Evolutionary conservation across 1,284 basidiomycete genomes (phyloP).

Genomic region (Peniophora sp.): DNA sequence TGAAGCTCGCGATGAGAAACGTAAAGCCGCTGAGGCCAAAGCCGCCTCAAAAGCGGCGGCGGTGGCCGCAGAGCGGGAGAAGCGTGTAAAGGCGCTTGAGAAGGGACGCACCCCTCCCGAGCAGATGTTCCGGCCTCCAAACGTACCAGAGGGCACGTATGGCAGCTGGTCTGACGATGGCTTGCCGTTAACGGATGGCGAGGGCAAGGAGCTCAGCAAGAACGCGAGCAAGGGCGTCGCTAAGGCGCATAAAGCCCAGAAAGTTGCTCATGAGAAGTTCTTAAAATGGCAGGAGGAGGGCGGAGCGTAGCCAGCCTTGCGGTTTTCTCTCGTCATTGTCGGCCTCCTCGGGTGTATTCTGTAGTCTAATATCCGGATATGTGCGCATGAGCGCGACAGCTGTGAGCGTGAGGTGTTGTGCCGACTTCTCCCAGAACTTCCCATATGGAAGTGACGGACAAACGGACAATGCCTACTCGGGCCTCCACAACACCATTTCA

Average conservation of each 20-base stretch:
- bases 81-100: conserved; percentile 78
- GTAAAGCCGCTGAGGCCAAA: conserved; percentile 70
- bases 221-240: conserved; percentile 71
- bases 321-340: too few species aligned
- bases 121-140: conserved; percentile 81
- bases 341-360: too few species aligned
- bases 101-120: conserved; percentile 73
- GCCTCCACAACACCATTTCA: too few species aligned
- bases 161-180: conserved; percentile 81
- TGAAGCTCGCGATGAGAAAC: conserved; percentile 85
- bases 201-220: conserved; percentile 85
- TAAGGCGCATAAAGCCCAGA: conserved; percentile 77
- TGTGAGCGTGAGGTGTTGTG: too few species aligned
- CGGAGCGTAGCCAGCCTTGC: conserved; percentile 4
- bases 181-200: conserved; percentile 75
- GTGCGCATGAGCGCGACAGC: too few species aligned
- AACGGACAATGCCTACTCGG: too few species aligned
- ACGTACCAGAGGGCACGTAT: conserved; percentile 63
- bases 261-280: conserved; percentile 74
- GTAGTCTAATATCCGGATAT: too few species aligned
- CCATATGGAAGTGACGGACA: too few species aligned
- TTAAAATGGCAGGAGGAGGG: conserved; percentile 46
- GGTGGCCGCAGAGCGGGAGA: conserved; percentile 66
- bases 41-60: conserved; percentile 74
- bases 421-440: too few species aligned